Base-by-base conservation (phyloP, 345 rosid species). In the Trapa incisa region DNA sequence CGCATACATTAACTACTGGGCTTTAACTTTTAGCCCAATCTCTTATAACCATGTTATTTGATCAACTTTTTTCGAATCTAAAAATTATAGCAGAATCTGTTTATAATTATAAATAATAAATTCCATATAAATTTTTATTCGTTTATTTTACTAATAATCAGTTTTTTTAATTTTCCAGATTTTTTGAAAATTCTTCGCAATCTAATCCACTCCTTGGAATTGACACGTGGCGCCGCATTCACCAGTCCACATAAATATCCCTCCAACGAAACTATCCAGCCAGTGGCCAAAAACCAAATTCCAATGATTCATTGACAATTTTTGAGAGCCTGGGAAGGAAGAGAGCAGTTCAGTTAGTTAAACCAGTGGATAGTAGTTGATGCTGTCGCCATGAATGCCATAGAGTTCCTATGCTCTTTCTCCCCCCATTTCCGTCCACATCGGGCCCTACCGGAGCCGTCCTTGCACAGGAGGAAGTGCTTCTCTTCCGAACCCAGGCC, bases 361-460 rank as follows among this genome's bases (percentile, higher is more conserved):
- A 68, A 77, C 85, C 72, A 73, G 75, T 70, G 73, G 76, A 68
- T 54, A 67, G 47, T 69, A 37, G 60, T 3, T 32, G 62, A 16
- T 52, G 37, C 2, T 58, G 29, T 54, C 77, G 83, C 77, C 82
- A 79, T 92, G 98, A 86, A 80, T 82, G 80, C 80, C 57, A 75
- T 87, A 72, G 85, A 83, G 69, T 66, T 80, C 39, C 79, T 87
- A 65, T 87, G 68, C 82, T 79, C 87, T 60, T 76, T 80, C 74
- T 57, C 83, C 22, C 85, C 80, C 61, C 75, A 70, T 84, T 95
- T 84, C 77, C 81, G 75, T n/a, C 78, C 76, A 16, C 81, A 57
- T 13, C 73, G 68, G 48, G 65, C 75, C 61, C 75, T 74, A 0
- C 77, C 82, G 66, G 68, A 78, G 22, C 1, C 72, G 14, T 47